phyloP scores from a whole-genome alignment of 768 basidiomycete genomes.

The Pisolithus microcarpus region DNA sequence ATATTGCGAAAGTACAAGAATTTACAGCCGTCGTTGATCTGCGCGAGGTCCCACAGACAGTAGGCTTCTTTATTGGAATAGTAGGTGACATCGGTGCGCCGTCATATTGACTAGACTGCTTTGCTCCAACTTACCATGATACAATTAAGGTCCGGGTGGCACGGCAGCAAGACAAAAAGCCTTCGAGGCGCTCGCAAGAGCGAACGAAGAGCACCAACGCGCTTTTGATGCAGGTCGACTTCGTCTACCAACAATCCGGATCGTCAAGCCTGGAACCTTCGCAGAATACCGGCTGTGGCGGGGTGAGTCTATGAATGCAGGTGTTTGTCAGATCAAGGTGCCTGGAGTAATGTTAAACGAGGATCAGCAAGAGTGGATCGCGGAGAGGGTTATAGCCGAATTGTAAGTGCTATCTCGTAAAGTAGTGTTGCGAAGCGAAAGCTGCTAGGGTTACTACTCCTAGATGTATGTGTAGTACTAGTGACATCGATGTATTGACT shows the following conservation, averaged over 20 bases:
- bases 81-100: no score
- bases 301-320: slow-evolving; percentile 4
- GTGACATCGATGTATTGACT: no score
- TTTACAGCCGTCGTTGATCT: slow-evolving; percentile 12
- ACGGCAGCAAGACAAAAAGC: slow-evolving; percentile 1
- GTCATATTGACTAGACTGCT: no score
- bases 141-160: slow-evolving; percentile 3
- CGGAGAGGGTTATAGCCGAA: neutral
- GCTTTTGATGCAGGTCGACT: neutral
- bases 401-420: no score
- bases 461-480: no score
- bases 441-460: no score
- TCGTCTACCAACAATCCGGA: slow-evolving; percentile 8
- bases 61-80: no score
- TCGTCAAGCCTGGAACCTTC: slow-evolving; percentile 10
- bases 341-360: slow-evolving; percentile 6
- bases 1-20: slow-evolving; percentile 5
- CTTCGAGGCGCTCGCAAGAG: slow-evolving; percentile 3
- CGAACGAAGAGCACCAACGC: neutral
- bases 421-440: no score
- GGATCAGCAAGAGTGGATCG: slow-evolving; percentile 6
- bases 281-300: slow-evolving; percentile 6
- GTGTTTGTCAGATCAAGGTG: slow-evolving; percentile 11
- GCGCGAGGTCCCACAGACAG: no score
- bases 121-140: neutral